Evolutionary conservation across 768 basidiomycete genomes (phyloP), one percentile per base, ranked within the genome.

Genomic region (Boletus vinaceobasis): DNA sequence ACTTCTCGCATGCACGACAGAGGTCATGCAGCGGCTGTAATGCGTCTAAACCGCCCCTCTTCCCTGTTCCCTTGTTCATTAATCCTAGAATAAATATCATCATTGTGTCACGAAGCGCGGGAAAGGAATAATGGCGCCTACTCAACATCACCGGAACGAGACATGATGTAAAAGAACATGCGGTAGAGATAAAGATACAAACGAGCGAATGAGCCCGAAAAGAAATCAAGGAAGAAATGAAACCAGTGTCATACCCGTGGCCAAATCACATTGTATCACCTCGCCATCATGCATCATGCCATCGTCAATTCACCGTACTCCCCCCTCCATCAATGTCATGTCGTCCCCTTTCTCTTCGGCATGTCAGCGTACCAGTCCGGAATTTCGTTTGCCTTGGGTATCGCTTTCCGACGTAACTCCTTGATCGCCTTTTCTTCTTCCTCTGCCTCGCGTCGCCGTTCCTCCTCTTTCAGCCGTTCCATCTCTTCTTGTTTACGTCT

Each of bases 341-440:
- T 50, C 55, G 57, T 47, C 2, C 71, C 68, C 63, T 67, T 70
- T 71, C 74, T 81, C 79, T 78, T 88, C 61, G 86, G 86, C 66
- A 79, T 82, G 40, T 79, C 78, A 60, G 79, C 83, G 62, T 90
- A 90, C 88, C 88, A 90, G 59, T 83, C 85, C 11, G 88, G 88
- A 26, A 90, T 77, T 61, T 81, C 81, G 65, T 89, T 77, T 43
- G 88, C 88, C 68, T 76, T 82, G 23, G 86, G 85, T 43, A 90
- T 72, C 17, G 85, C 79, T 59, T 74, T 77, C 74, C 76, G 80
- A 66, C 88, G 73, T 63, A 87, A 56, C 72, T 84, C 86, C 65
- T 67, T 76, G 55, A 87, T 66, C 71, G 82, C 84, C 67, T 68
- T 70, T 69, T 82, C 84, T 70, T 88, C 86, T 61, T 80, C 75